Conservation (phyloP, 1,284 basidiomycete species). For the Puccinia brachypodii region DNA sequence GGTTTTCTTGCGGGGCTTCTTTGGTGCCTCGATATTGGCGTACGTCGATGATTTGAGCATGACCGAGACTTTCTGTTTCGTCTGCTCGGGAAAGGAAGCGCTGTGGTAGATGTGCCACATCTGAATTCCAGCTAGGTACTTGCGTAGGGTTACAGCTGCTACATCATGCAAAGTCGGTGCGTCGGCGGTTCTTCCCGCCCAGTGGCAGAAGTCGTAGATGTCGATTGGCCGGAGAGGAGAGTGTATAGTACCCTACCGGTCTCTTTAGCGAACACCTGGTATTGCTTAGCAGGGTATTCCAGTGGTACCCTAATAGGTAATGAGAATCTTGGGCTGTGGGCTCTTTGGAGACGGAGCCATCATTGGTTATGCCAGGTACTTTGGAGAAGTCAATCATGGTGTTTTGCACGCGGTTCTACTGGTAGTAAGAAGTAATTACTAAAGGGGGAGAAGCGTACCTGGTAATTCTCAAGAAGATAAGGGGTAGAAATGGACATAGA, state of each 20-base stretch:
- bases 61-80: background rate
- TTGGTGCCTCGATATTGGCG: background rate
- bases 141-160: background rate
- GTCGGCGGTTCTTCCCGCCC: background rate
- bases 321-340: background rate
- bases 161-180: background rate
- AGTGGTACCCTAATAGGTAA: background rate
- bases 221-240: background rate
- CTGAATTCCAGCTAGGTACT: background rate
- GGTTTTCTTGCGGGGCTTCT: background rate
- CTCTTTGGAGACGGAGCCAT: background rate
- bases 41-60: background rate
- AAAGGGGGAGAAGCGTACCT: no score
- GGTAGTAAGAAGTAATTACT: no score
- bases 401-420: no score
- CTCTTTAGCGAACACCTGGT: background rate
- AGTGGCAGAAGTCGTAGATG: constrained; percentile 20
- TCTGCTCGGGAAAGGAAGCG: background rate
- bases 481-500: no score
- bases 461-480: no score
- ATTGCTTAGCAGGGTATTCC: background rate
- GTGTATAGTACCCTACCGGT: background rate
- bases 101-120: background rate
- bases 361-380: background rate
- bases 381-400: no score